Conservation (phyloP, 345 rosid species). For the Raphanus sativus region DNA sequence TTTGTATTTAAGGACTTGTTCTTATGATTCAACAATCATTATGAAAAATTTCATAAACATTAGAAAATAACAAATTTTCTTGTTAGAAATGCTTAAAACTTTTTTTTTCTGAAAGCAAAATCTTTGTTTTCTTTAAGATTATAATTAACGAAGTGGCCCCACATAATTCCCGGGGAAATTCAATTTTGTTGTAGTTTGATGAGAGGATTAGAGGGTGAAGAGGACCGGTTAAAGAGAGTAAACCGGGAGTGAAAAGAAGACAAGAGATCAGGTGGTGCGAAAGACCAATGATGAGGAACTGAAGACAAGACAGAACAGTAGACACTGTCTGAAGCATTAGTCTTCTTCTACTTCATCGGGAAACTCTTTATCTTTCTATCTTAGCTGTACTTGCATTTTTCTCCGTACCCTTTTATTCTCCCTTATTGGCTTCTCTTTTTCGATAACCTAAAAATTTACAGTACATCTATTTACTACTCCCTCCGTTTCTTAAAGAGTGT, state of each 20-base stretch:
- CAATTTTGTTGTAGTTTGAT: neutral
- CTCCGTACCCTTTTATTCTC: constrained; percentile 40
- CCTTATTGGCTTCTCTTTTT: constrained; percentile 13
- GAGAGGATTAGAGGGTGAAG: neutral
- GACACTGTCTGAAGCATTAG: constrained; percentile 20
- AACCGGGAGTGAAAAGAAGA: constrained; percentile 29
- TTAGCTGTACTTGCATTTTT: constrained; percentile 42
- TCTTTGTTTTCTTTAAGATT: neutral
- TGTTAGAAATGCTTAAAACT: neutral
- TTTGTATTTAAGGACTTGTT: neutral
- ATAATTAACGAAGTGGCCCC: constrained; percentile 4
- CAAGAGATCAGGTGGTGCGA: constrained; percentile 43
- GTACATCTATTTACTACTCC: neutral
- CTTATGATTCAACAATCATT: neutral
- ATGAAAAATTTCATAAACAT: neutral
- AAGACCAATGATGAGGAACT: constrained; percentile 44
- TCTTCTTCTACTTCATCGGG: constrained; percentile 28
- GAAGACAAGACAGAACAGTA: constrained; percentile 20
- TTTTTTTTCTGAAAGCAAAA: no score
- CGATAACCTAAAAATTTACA: neutral
- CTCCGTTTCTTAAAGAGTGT: no score
- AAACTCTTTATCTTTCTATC: constrained; percentile 24
- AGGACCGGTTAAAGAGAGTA: constrained; percentile 19
- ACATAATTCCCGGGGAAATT: neutral
- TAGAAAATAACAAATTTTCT: neutral